Evolutionary conservation across 192 early-diverging fungal species (phyloP).

Genomic region (Radiomyces spectabilis): DNA sequence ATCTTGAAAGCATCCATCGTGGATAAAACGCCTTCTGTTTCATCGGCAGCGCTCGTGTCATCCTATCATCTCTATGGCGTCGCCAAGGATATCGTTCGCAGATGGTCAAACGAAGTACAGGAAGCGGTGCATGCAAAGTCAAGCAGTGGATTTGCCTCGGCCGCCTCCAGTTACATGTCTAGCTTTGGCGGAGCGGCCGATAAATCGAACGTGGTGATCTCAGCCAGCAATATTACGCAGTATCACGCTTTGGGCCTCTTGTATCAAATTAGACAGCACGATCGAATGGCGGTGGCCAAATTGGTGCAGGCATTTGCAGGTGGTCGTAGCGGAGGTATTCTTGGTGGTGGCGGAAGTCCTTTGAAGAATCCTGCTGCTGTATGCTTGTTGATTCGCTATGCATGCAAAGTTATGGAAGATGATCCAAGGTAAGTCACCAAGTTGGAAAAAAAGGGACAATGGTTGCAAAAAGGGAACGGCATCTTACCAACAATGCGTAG

Average conservation of each 20-base stretch:
- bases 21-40: slow-evolving; percentile 84
- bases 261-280: slow-evolving; percentile 93
- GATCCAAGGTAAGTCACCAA: slow-evolving; percentile 48
- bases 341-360: slow-evolving; percentile 39
- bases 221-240: slow-evolving; percentile 82
- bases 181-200: slow-evolving; percentile 38
- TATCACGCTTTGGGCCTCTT: slow-evolving; percentile 97
- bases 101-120: slow-evolving; percentile 96
- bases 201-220: slow-evolving; percentile 36
- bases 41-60: slow-evolving; percentile 88
- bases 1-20: slow-evolving; percentile 96
- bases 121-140: slow-evolving; percentile 88
- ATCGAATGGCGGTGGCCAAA: slow-evolving; percentile 97
- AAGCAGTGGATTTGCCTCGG: slow-evolving; percentile 35
- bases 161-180: slow-evolving; percentile 44
- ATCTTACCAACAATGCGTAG: slow-evolving; percentile 12
- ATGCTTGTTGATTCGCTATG: slow-evolving; percentile 90
- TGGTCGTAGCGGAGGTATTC: slow-evolving; percentile 30
- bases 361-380: slow-evolving; percentile 83
- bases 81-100: slow-evolving; percentile 86
- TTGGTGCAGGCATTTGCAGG: slow-evolving; percentile 84
- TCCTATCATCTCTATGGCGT: slow-evolving; percentile 76
- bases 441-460: neutral
- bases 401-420: slow-evolving; percentile 78
- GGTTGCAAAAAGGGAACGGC: neutral